Evolutionary conservation across 2,329 filamentous ascomycete genomes (phyloP), one percentile per base, ranked within the genome.

Genomic region (Fusarium circinatum): DNA sequence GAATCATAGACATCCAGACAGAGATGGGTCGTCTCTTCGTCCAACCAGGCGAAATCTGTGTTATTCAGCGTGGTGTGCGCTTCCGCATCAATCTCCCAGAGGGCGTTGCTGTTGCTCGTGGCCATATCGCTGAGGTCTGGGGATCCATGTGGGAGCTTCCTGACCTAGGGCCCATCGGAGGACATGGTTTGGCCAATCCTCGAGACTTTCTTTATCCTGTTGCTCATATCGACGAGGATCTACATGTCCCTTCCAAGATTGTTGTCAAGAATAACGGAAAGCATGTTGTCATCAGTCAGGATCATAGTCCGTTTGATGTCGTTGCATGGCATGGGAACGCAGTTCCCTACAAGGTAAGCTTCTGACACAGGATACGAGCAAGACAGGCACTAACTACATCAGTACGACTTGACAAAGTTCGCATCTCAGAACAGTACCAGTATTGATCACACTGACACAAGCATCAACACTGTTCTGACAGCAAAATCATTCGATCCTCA

Each of bases 351-450:
- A 71, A 71, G 66, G 69, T 52, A 2, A 45, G 52, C 10, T 22
- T 4, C 22, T 4, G 2, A 15, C 1, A 1, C 6, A 5, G 0
- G 4, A 15, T 34, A 4, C 30, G 1, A 24, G 3, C 3, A 20
- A 15, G 6, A 11, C n/a, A 15, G 5, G 0, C 5, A 15, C 30
- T 48, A 6, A 59, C 15, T 28, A 1, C 1, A 20, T 2, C 11
- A 67, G 69, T 71, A 71, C 12, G 67, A 71, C 13, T 38, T 71
- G 13, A 70, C 67, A 24, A 70, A 71, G 32, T 71, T 71, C 0
- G 66, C 36, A 0, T 38, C 67, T 2, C 68, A 71, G 34, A 71
- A 66, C 17, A 32, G 61, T 3, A 66, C 67, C 1, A 48, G 62
- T 1, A 41, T 71, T 9, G 68, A 71, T 12, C 68, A 70, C n/a